Conservation (phyloP, 2,329 filamentous ascomycete genomes). For the Verticillium tricorpus region DNA sequence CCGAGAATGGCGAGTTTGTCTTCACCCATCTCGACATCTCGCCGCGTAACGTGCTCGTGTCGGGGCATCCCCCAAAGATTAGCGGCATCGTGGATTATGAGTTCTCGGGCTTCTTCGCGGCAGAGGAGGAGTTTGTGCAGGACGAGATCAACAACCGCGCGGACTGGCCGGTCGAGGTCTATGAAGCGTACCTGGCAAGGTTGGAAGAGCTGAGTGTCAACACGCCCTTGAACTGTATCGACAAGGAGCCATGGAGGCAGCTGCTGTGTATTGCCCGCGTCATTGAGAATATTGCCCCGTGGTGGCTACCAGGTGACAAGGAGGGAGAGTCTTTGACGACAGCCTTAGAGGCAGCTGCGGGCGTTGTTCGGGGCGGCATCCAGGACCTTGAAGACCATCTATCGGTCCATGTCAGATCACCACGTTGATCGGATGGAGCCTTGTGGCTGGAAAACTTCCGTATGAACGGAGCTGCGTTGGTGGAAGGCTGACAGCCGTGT, state of each 20-base stretch:
- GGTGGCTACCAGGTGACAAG: slow-evolving; percentile 9
- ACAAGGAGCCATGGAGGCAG: slow-evolving; percentile 4
- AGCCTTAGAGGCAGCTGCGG: not conserved
- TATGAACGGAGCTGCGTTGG: too few relatives aligned
- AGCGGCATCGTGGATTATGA: slow-evolving; percentile 18
- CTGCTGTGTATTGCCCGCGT: slow-evolving; percentile 3
- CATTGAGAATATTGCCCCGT: slow-evolving; percentile 8
- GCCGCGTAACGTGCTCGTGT: slow-evolving; percentile 16
- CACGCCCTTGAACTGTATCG: slow-evolving; percentile 1
- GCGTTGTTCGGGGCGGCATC: not conserved
- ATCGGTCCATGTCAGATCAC: too few relatives aligned
- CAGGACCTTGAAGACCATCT: not conserved
- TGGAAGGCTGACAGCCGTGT: too few relatives aligned
- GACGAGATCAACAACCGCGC: slow-evolving; percentile 7
- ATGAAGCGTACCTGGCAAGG: slow-evolving; percentile 8
- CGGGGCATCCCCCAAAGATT: slow-evolving; percentile 8
- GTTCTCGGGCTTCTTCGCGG: slow-evolving; percentile 18
- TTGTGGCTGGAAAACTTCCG: too few relatives aligned
- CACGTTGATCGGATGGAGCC: too few relatives aligned
- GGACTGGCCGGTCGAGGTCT: slow-evolving; percentile 10
- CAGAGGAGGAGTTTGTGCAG: slow-evolving; percentile 14
- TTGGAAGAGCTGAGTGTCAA: slow-evolving; percentile 4
- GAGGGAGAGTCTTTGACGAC: not conserved
- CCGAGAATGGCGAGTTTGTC: slow-evolving; percentile 1
- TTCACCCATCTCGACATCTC: slow-evolving; percentile 19